These are phyloP conservation scores for Hydnomerulius pinastri DNA, from an alignment of 768 basidiomycete species.

Conservation along the genomic window DNA sequence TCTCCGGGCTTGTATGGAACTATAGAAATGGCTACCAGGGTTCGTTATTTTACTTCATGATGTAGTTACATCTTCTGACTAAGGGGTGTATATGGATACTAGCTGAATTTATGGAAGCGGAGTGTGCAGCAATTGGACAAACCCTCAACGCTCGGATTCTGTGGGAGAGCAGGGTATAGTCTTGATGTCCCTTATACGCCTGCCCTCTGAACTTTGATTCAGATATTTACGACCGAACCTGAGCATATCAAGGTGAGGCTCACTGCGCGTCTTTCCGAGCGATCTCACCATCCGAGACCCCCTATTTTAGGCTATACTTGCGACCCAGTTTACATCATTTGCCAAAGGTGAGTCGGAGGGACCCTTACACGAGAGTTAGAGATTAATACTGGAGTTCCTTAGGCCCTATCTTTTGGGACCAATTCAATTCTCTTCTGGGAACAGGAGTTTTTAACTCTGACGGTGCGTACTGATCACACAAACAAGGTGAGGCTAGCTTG, in stretches of 20 bases:
- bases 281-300: background rate
- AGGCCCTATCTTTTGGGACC: slow-evolving; percentile 27
- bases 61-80: background rate
- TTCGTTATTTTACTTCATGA: slow-evolving; percentile 15
- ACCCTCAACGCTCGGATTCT: slow-evolving; percentile 24
- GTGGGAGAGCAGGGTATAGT: slow-evolving; percentile 29
- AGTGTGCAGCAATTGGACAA: slow-evolving; percentile 21
- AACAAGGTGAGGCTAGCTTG: background rate
- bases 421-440: slow-evolving; percentile 33
- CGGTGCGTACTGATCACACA: slow-evolving; percentile 18
- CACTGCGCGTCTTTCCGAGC: background rate
- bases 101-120: slow-evolving; percentile 15
- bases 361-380: slow-evolving; percentile 3
- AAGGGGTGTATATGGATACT: background rate
- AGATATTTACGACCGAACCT: slow-evolving; percentile 42
- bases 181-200: background rate
- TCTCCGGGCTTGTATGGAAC: slow-evolving; percentile 39
- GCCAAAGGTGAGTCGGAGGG: slow-evolving; percentile 32
- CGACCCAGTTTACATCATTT: slow-evolving; percentile 38
- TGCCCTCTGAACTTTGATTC: background rate
- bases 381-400: background rate
- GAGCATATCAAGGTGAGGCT: slow-evolving; percentile 39
- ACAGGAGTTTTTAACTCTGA: slow-evolving; percentile 46
- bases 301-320: slow-evolving; percentile 34
- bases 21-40: slow-evolving; percentile 51